Evolutionary conservation across 1,284 basidiomycete genomes (phyloP), one percentile per base, ranked within the genome.

Genomic region (Cryptococcus maquisensis): DNA sequence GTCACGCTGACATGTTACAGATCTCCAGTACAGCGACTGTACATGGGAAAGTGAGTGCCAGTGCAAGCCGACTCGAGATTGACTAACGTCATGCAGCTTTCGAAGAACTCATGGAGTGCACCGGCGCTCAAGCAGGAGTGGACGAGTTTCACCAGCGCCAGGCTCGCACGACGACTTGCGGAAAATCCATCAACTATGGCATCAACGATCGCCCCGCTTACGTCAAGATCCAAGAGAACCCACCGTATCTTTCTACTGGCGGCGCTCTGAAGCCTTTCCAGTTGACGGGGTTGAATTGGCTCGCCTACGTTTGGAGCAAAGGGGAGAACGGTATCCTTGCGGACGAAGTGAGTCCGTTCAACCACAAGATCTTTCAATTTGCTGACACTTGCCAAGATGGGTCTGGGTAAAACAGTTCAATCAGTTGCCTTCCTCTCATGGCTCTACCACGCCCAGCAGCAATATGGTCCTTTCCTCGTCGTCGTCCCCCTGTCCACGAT

Each of bases 401-500:
- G 96, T 74, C 86, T 98, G 18, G 96, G 96, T 51, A 98, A 98
- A 83, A 81, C 95, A 6, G 94, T 99, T 10, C 96, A 98, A 80
- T 96, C 93, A 0, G 95, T 98, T 20, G 79, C 93, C 0, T 97
- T 96, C 79, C 81, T 99, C 35, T 95, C 92, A 0, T 98, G 91
- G 72, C 87, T 99, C 51, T 96, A 90, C 80, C 92, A 98, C 73
- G 84, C 90, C 62, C 81, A 88, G 78, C 83, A 88, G 54, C 95
- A 98, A 74, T 97, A 90, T 72, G 96, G 96, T 0, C 96, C 96
- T 2, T 97, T 94, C 82, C 83, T 98, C 47, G 92, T 98, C 60
- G 95, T 99, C 62, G 96, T 98, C 15, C 96, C 96, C 2, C 82
- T 98, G 4, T 98, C 94, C 5, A 99, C 96, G 5, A 92, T 98